Evolutionary conservation across 2,329 filamentous ascomycete genomes (phyloP).

Genomic region (Aspergillus brunneoviolaceus): DNA sequence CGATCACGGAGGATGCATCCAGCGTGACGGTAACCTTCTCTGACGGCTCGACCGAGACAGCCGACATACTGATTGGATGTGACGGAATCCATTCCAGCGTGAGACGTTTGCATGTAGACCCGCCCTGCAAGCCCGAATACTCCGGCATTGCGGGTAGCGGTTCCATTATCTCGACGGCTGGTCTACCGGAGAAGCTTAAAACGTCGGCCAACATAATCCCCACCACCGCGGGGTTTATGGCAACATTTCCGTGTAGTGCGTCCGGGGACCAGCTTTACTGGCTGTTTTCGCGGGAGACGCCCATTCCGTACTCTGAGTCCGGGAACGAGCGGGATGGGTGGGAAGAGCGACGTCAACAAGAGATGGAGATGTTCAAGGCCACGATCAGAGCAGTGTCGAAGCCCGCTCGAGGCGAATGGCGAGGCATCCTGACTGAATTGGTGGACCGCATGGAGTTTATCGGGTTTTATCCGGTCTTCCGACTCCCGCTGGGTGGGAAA

Average conservation of each 20-base stretch:
- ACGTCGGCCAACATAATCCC: constrained; percentile 12
- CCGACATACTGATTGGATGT: constrained; percentile 33
- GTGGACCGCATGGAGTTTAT: constrained; percentile 20
- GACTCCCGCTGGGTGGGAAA: constrained; percentile 30
- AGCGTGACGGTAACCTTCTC: constrained; percentile 14
- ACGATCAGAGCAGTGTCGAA: constrained; percentile 9
- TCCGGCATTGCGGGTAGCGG: constrained; percentile 28
- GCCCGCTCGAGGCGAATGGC: neutral
- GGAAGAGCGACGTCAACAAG: constrained; percentile 27
- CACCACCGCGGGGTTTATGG: constrained; percentile 28
- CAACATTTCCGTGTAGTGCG: constrained; percentile 23
- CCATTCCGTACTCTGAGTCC: constrained; percentile 18
- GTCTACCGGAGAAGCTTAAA: neutral
- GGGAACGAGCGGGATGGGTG: constrained; percentile 29
- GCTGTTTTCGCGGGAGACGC: constrained; percentile 30
- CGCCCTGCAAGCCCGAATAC: constrained; percentile 30
- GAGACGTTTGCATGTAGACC: constrained; percentile 33
- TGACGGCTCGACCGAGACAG: constrained; percentile 17
- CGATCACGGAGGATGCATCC: constrained; percentile 21
- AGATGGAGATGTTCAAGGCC: constrained; percentile 26
- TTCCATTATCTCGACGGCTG: constrained; percentile 16
- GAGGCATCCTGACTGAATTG: constrained; percentile 9
- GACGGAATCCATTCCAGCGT: constrained; percentile 43
- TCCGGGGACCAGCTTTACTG: constrained; percentile 27
- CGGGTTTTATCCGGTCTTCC: constrained; percentile 37